Base-by-base conservation (phyloP, 2,329 filamentous ascomycete genomes). In the Hymenoscyphus albidus region DNA sequence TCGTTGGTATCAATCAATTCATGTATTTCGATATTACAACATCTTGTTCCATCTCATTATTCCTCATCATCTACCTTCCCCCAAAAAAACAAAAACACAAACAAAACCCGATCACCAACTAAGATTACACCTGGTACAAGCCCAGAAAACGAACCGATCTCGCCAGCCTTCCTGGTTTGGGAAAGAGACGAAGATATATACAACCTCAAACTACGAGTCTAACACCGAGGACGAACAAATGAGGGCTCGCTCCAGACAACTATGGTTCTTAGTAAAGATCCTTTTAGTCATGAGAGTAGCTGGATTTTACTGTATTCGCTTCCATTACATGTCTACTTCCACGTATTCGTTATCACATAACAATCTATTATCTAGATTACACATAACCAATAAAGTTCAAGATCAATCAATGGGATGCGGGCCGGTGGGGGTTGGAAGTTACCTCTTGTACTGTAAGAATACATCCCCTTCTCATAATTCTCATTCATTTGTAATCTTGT, bases 321-420 rank as follows among this genome's bases (percentile, higher is more conserved):
- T 76, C 76, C 0, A 76, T 79, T 12, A 76, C 27, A 27, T 27
- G 63, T 65, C 56, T 35, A 18, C 54, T 22, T 22, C 55, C 22
- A 6, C 1, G 6, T 14, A 9, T n/a, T 55, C n/a, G 27, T 14
- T 10, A 2, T 39, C 2, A 2, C 35, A 35, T 18, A n/a, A 38
- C 59, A 10, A 58, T 16, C 27, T 22, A 22, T 22, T 22, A 22
- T 22, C 22, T 54, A 13, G 22, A 18, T 7, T 2, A 39, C 2
- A 5, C 48, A 35, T 18, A n/a, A n/a, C 54, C 59, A 12, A 58
- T 16, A 38, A 5, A 42, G 1, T 2, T 10, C 7, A 32, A 65
- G 64, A 79, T 57, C 64, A 74, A 7, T 62, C 79, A 0, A 75
- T 77, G 42, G 72, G 72, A 3, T 76, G 72, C 61, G 73, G 73